Evolutionary conservation across 2,329 filamentous ascomycete species (phyloP).

Genomic region (Aureobasidium leucospermi): DNA sequence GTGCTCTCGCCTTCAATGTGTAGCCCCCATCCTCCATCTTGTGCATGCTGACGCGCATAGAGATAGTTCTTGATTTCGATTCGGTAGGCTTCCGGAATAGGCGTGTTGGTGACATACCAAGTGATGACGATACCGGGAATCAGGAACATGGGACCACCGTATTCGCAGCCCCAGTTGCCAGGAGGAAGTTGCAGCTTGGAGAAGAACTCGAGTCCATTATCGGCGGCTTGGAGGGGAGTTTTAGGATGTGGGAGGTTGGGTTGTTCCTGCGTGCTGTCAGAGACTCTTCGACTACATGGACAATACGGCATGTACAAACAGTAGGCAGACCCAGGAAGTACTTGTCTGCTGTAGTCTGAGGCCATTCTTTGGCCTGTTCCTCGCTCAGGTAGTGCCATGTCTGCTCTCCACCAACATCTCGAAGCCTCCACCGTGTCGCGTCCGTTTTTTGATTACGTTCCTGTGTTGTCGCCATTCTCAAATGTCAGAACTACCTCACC

Average conservation of each 20-base stretch:
- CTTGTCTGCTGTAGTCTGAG: slow-evolving; percentile 82
- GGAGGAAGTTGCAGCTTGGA: slow-evolving; percentile 79
- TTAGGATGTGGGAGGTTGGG: slow-evolving; percentile 64
- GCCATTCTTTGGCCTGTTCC: slow-evolving; percentile 66
- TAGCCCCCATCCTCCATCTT: slow-evolving; percentile 91
- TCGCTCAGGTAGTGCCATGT: slow-evolving; percentile 91
- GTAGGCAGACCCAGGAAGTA: slow-evolving; percentile 74
- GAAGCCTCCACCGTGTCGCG: slow-evolving; percentile 72
- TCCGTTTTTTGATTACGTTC: slow-evolving; percentile 51
- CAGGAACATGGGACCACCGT: slow-evolving; percentile 95
- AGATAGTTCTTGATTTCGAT: slow-evolving; percentile 92
- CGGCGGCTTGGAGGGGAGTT: slow-evolving; percentile 67
- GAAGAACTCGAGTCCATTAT: slow-evolving; percentile 83
- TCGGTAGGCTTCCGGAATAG: slow-evolving; percentile 69
- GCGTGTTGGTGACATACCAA: slow-evolving; percentile 84
- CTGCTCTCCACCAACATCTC: slow-evolving; percentile 74
- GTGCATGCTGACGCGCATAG: slow-evolving; percentile 65
- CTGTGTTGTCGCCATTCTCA: neutral
- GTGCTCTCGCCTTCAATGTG: slow-evolving; percentile 92
- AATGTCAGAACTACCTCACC: neutral
- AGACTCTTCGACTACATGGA: neutral
- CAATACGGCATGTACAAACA: slow-evolving; percentile 42
- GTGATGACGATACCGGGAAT: slow-evolving; percentile 77
- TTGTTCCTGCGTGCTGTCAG: slow-evolving; percentile 52
- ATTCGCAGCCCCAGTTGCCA: slow-evolving; percentile 95